Percentiles rank a stretch among this genome's conserved stretches.
Evolutionary conservation across 176 grass and related monocot species (phyloP).

Genomic region (Phyllostachys edulis): DNA sequence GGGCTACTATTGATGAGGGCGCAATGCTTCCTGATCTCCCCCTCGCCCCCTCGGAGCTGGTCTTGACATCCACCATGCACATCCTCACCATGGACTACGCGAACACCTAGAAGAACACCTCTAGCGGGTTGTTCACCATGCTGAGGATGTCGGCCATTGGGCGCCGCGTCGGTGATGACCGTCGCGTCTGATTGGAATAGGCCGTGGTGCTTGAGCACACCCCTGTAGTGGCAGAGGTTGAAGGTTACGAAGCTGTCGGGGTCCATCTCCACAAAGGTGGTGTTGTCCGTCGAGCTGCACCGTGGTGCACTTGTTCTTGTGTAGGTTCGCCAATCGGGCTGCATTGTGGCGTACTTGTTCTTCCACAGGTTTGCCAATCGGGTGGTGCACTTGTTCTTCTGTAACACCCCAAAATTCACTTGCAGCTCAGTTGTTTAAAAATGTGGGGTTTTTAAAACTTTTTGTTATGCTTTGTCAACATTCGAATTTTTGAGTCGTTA

Average conservation of each 20-base stretch:
- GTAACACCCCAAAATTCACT: too few species aligned
- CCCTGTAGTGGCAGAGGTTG: slow-evolving; percentile 70
- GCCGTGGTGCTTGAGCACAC: slow-evolving; percentile 56
- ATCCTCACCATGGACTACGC: slow-evolving; percentile 72
- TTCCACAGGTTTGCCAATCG: too few species aligned
- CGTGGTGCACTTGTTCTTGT: slow-evolving; percentile 57
- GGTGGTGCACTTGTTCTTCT: too few species aligned
- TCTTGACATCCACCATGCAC: slow-evolving; percentile 53
- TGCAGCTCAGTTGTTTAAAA: too few species aligned
- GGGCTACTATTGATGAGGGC: background rate
- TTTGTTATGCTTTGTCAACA: too few species aligned
- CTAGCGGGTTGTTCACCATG: slow-evolving; percentile 23
- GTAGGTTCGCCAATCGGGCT: slow-evolving; percentile 37
- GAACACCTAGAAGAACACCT: slow-evolving; percentile 66
- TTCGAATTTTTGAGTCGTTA: too few species aligned
- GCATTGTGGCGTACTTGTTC: too few species aligned
- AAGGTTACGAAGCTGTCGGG: slow-evolving; percentile 78
- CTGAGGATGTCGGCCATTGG: slow-evolving; percentile 27
- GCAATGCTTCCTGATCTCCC: slow-evolving; percentile 75
- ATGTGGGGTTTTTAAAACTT: too few species aligned
- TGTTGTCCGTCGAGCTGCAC: slow-evolving; percentile 1
- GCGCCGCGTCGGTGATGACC: slow-evolving; percentile 41
- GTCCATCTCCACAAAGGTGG: slow-evolving; percentile 72
- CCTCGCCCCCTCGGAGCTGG: slow-evolving; percentile 44
- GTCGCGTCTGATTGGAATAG: slow-evolving; percentile 72